Conservation (phyloP, 371 early-diverging fungal genomes). For the Actinomortierella wolfii region DNA sequence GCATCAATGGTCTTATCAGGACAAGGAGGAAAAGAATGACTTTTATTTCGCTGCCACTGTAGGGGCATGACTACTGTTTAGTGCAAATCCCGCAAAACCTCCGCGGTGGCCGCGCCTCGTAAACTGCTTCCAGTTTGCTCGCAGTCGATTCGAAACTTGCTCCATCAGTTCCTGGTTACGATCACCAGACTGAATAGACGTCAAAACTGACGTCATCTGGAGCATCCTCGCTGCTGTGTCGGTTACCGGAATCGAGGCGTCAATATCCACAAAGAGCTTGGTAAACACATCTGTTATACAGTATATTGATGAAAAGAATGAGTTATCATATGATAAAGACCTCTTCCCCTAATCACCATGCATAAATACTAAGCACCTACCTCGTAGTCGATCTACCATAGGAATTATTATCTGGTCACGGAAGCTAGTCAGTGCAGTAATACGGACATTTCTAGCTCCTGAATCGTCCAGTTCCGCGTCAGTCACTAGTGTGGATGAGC, state of each 20-base stretch:
- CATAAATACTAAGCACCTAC: slow-evolving; percentile 45
- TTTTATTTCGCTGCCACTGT: too few relatives aligned
- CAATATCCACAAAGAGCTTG: slow-evolving; percentile 69
- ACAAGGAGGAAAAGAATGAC: too few relatives aligned
- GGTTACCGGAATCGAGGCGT: slow-evolving; percentile 67
- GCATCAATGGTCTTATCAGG: too few relatives aligned
- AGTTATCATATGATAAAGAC: background rate
- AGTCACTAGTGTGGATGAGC: too few relatives aligned
- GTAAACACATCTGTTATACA: slow-evolving; percentile 62
- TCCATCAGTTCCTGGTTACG: slow-evolving; percentile 62
- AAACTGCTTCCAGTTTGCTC: slow-evolving; percentile 67
- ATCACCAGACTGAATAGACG: slow-evolving; percentile 56
- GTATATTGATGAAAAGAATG: background rate
- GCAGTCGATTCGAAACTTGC: slow-evolving; percentile 56
- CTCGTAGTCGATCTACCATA: slow-evolving; percentile 69
- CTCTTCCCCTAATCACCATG: too few relatives aligned
- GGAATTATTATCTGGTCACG: slow-evolving; percentile 74
- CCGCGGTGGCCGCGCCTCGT: slow-evolving; percentile 64
- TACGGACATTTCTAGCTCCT: slow-evolving; percentile 60
- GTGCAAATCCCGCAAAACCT: slow-evolving; percentile 58
- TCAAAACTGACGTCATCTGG: slow-evolving; percentile 77
- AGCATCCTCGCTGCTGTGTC: slow-evolving; percentile 76
- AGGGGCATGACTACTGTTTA: too few relatives aligned
- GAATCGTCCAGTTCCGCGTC: slow-evolving; percentile 9
- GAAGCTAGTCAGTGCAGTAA: slow-evolving; percentile 70